Percentiles rank a stretch among this genome's conserved stretches.
These are phyloP conservation scores for Cinnamomum micranthum DNA, from an alignment of 164 flowering plant genomes.

Conservation along the genomic window DNA sequence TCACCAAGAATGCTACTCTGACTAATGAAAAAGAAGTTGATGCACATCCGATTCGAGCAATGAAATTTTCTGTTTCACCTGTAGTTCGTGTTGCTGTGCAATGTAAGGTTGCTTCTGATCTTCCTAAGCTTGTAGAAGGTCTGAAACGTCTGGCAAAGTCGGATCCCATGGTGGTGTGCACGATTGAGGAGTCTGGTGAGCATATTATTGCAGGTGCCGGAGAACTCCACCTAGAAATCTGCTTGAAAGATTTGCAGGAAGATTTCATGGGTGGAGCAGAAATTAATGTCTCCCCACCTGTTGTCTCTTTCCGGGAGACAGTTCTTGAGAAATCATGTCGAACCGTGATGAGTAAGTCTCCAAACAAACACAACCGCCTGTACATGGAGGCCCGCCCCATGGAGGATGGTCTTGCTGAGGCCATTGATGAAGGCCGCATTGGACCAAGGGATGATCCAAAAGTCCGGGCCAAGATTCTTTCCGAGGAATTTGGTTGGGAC, in stretches of 20 bases:
- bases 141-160: slow-evolving; percentile 36
- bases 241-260: slow-evolving; percentile 27
- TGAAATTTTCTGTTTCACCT: slow-evolving; percentile 38
- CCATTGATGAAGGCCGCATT: slow-evolving; percentile 24
- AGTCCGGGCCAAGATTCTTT: slow-evolving; percentile 13
- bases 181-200: slow-evolving; percentile 33
- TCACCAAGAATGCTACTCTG: slow-evolving; percentile 34
- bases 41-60: slow-evolving; percentile 36
- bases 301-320: slow-evolving; percentile 29
- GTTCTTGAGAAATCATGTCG: slow-evolving; percentile 28
- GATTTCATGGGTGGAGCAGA: slow-evolving; percentile 35
- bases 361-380: slow-evolving; percentile 31
- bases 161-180: slow-evolving; percentile 33
- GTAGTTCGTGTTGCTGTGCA: slow-evolving; percentile 34
- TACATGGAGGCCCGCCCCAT: slow-evolving; percentile 30
- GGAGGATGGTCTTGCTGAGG: slow-evolving; percentile 29
- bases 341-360: slow-evolving; percentile 33
- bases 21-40: slow-evolving; percentile 33
- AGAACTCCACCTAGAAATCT: slow-evolving; percentile 29
- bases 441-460: slow-evolving; percentile 22
- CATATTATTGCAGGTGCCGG: slow-evolving; percentile 33
- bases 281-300: slow-evolving; percentile 17
- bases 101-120: slow-evolving; percentile 38
- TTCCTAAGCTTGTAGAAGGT: slow-evolving; percentile 39
- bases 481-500: slow-evolving; percentile 22